A percentile compares a stretch with the other conserved stretches of the same genome.
phyloP scores from a whole-genome alignment of 495 filamentous ascomycete genomes.

The Talaromyces wortmannii region DNA sequence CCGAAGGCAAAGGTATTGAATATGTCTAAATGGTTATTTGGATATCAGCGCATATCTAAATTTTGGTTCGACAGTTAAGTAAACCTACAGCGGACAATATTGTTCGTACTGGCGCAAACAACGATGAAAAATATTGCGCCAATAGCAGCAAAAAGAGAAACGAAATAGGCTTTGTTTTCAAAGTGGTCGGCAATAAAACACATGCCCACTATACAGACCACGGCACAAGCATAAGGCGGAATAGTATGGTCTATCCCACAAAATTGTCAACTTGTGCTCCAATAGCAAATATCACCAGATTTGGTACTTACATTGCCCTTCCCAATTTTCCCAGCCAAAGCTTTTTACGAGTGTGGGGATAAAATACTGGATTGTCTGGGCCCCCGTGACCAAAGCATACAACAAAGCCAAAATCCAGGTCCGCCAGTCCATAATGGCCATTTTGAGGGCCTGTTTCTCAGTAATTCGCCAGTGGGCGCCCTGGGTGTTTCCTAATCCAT shows the following conservation, averaged over 20 bases:
- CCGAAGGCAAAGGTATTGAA: slow-evolving; percentile 6
- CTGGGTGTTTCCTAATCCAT: slow-evolving; percentile 2
- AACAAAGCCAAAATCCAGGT: slow-evolving; percentile 12
- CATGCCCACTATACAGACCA: background rate
- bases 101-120: background rate
- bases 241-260: background rate
- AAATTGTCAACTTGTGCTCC: background rate
- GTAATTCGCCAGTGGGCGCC: background rate
- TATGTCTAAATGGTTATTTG: background rate
- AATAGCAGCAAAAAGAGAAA: background rate
- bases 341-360: slow-evolving; percentile 6
- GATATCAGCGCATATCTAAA: too few species aligned
- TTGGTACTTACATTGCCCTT: background rate
- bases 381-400: slow-evolving; percentile 4
- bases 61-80: too few species aligned
- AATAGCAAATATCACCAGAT: background rate
- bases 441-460: slow-evolving; percentile 7
- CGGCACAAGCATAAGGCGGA: slow-evolving; percentile 1
- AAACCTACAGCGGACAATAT: background rate
- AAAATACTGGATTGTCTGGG: slow-evolving; percentile 7
- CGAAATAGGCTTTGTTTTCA: slow-evolving; percentile 1
- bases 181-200: slow-evolving; percentile 3
- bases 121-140: slow-evolving; percentile 3
- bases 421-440: slow-evolving; percentile 10
- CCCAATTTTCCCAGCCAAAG: slow-evolving; percentile 1